Evolutionary conservation across 2,329 filamentous ascomycete genomes (phyloP).

Genomic region (Alternaria postmessia): DNA sequence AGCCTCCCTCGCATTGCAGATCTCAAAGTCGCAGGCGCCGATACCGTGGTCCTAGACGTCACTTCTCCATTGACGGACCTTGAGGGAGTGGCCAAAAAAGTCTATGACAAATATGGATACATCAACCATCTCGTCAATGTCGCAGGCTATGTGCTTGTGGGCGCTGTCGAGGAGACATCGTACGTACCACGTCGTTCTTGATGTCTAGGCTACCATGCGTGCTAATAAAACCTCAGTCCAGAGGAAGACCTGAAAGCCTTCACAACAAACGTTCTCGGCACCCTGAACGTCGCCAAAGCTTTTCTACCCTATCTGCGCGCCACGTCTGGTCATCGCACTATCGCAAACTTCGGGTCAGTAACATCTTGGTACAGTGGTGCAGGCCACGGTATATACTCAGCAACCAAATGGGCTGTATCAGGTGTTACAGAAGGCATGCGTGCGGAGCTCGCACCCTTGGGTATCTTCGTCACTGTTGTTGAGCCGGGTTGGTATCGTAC

Average conservation of each 20-base stretch:
- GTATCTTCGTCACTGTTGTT: constrained; percentile 56
- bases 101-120: constrained; percentile 51
- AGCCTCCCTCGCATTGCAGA: constrained; percentile 46
- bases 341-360: constrained; percentile 60
- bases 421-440: constrained; percentile 53
- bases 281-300: constrained; percentile 59
- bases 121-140: constrained; percentile 60
- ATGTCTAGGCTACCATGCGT: background rate
- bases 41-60: constrained; percentile 53
- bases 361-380: constrained; percentile 53
- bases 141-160: constrained; percentile 56
- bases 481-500: constrained; percentile 63
- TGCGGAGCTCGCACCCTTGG: constrained; percentile 55
- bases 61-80: constrained; percentile 47
- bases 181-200: constrained; percentile 29
- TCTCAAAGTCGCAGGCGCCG: constrained; percentile 48
- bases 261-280: constrained; percentile 64
- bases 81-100: constrained; percentile 45
- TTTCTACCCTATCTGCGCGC: constrained; percentile 59
- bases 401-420: constrained; percentile 56
- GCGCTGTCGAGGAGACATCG: constrained; percentile 57
- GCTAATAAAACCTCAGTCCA: constrained; percentile 29
- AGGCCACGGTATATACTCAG: constrained; percentile 56
- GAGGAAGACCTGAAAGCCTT: constrained; percentile 55
- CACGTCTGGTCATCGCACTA: constrained; percentile 50